Percentiles rank a stretch among this genome's conserved stretches.
Conservation (phyloP, 2,329 filamentous ascomycete species). For the Thielaviopsis euricoi region DNA sequence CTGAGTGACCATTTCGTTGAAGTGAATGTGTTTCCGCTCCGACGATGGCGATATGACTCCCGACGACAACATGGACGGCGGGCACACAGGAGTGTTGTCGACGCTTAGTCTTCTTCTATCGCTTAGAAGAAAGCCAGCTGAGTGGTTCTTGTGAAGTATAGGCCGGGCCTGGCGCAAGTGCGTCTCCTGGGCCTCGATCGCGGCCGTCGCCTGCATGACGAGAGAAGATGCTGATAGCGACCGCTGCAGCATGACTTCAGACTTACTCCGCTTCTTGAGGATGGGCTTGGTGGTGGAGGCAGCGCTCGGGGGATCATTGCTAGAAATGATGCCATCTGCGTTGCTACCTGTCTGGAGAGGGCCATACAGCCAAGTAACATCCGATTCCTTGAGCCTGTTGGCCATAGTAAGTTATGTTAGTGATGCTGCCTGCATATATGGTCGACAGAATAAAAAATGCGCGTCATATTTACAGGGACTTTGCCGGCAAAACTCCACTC, state of each 20-base stretch:
- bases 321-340: constrained; percentile 27
- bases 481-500: background rate
- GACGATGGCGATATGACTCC: constrained; percentile 46
- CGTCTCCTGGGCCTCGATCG: constrained; percentile 66
- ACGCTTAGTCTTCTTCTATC: constrained; percentile 4
- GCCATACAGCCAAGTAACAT: constrained; percentile 95
- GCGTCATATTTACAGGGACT: background rate
- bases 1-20: constrained; percentile 89
- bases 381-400: constrained; percentile 84
- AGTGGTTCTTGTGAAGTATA: constrained; percentile 37
- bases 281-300: constrained; percentile 78
- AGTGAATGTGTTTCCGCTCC: constrained; percentile 77
- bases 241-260: constrained; percentile 81
- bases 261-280: constrained; percentile 91
- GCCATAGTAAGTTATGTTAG: background rate
- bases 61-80: constrained; percentile 51
- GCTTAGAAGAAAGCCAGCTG: constrained; percentile 52
- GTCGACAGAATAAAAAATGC: background rate
- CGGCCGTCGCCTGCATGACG: constrained; percentile 74
- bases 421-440: background rate
- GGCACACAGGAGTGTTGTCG: constrained; percentile 15
- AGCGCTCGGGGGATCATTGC: constrained; percentile 34
- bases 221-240: constrained; percentile 80
- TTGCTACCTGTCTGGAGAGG: constrained; percentile 61
- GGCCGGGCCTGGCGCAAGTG: constrained; percentile 34